A percentile compares a stretch with the other conserved stretches of the same genome.
Conservation (phyloP, 352 stramenopile genomes). For the Globisporangium middletonii region DNA sequence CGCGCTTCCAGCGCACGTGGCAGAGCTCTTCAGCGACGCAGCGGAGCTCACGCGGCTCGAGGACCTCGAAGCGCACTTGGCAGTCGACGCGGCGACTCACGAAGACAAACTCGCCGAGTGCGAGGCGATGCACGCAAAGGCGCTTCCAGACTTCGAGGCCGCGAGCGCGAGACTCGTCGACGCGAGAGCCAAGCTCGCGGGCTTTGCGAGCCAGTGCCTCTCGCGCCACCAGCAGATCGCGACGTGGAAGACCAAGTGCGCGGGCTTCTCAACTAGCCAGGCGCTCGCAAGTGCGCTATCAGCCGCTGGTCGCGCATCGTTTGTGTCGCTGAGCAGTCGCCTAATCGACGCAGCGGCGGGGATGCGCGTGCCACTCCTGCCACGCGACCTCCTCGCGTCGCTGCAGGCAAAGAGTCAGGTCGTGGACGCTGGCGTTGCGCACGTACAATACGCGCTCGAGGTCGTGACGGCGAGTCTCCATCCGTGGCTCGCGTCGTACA, state of each 20-base stretch:
- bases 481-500: conserved; percentile 36
- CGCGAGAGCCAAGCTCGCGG: conserved; percentile 16
- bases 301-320: conserved; percentile 15
- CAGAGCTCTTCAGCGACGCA: conserved; percentile 1
- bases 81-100: conserved; percentile 6
- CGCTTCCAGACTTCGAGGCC: not conserved
- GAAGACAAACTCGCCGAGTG: conserved; percentile 12
- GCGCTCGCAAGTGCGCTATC: not conserved
- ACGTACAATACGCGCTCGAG: conserved; percentile 22
- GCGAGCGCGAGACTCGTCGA: not conserved
- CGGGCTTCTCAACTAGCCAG: conserved; percentile 15
- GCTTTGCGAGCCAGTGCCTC: conserved; percentile 44
- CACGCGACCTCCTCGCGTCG: conserved; percentile 17
- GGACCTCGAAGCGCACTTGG: conserved; percentile 20
- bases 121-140: not conserved
- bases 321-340: conserved; percentile 14
- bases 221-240: conserved; percentile 44
- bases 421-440: conserved; percentile 28
- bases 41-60: conserved; percentile 11
- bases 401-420: conserved; percentile 24
- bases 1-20: not conserved
- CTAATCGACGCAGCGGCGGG: conserved; percentile 10
- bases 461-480: conserved; percentile 20
- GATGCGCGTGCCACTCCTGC: conserved; percentile 3
- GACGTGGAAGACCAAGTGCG: conserved; percentile 25